Percentiles rank a stretch among this genome's conserved stretches.
Evolutionary conservation across 2,329 filamentous ascomycete genomes (phyloP).

Genomic region (Botrytis paeoniae): DNA sequence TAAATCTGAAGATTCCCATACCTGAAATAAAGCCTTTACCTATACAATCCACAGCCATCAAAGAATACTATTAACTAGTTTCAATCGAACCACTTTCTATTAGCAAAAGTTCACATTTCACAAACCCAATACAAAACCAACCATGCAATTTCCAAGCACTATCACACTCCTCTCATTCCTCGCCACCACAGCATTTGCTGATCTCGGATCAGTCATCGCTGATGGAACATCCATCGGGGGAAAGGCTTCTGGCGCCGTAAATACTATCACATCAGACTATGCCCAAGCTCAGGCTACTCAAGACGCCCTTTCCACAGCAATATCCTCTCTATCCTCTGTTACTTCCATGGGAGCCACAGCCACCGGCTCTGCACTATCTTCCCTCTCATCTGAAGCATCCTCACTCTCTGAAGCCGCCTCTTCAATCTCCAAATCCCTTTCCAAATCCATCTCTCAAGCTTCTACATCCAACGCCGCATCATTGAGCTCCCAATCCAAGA

Average conservation of each 20-base stretch:
- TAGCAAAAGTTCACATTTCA: background rate
- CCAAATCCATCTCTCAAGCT: background rate
- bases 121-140: background rate
- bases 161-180: constrained; percentile 2
- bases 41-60: background rate
- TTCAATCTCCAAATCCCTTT: constrained; percentile 1
- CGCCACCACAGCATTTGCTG: background rate
- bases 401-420: background rate
- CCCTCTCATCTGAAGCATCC: constrained; percentile 1
- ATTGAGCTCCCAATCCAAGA: background rate
- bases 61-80: no score
- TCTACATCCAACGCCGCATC: background rate
- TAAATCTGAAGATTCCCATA: background rate
- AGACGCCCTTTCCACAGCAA: background rate
- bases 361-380: background rate
- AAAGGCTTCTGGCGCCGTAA: background rate
- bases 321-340: background rate
- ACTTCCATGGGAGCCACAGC: constrained; percentile 2
- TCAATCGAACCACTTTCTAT: background rate
- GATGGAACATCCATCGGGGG: background rate
- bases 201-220: background rate
- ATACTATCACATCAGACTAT: background rate
- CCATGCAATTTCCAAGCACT: constrained; percentile 5
- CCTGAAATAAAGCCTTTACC: background rate
- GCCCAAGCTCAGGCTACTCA: constrained; percentile 3